phyloP scores from a whole-genome alignment of 1,284 basidiomycete species.

The Acaromyces ingoldii region DNA sequence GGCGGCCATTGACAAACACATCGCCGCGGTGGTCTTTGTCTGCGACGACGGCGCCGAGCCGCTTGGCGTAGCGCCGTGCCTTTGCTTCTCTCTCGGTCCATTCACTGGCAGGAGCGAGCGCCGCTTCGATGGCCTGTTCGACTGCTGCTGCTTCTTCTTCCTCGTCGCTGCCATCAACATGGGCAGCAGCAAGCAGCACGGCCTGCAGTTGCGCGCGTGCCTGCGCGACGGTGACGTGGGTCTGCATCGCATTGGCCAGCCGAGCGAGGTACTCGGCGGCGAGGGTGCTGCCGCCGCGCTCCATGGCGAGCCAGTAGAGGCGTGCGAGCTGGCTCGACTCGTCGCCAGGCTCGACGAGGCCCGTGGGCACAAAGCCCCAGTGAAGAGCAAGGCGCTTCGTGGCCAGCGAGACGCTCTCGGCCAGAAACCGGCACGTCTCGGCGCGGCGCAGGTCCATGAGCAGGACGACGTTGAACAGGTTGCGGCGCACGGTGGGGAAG shows the following conservation, averaged over 20 bases:
- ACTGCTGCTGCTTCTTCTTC: constrained; percentile 18
- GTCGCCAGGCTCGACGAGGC: constrained; percentile 18
- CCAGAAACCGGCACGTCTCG: constrained; percentile 28
- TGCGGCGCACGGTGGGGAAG: constrained; percentile 35
- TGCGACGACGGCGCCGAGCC: constrained; percentile 17
- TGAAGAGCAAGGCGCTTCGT: constrained; percentile 29
- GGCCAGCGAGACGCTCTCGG: constrained; percentile 28
- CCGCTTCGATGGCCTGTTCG: constrained; percentile 3
- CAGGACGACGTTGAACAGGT: constrained; percentile 45
- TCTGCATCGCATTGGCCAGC: constrained; percentile 10
- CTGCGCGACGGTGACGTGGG: too few species aligned
- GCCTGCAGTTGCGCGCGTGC: too few species aligned
- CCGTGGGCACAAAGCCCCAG: constrained; percentile 41
- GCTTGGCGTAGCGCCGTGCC: constrained; percentile 19
- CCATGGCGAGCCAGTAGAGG: constrained; percentile 32
- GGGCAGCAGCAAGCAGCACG: too few species aligned
- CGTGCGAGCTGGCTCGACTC: constrained; percentile 21
- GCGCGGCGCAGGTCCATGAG: constrained; percentile 32
- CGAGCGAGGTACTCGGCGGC: constrained; percentile 22
- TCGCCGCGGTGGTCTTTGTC: constrained; percentile 42
- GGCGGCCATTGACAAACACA: constrained; percentile 81
- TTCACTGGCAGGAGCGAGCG: not conserved
- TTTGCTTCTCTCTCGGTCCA: constrained; percentile 12
- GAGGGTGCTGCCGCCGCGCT: constrained; percentile 14
- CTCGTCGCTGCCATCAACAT: constrained; percentile 15